Base-by-base conservation (phyloP, 805 yeast species). In the Metschnikowia similis region DNA sequence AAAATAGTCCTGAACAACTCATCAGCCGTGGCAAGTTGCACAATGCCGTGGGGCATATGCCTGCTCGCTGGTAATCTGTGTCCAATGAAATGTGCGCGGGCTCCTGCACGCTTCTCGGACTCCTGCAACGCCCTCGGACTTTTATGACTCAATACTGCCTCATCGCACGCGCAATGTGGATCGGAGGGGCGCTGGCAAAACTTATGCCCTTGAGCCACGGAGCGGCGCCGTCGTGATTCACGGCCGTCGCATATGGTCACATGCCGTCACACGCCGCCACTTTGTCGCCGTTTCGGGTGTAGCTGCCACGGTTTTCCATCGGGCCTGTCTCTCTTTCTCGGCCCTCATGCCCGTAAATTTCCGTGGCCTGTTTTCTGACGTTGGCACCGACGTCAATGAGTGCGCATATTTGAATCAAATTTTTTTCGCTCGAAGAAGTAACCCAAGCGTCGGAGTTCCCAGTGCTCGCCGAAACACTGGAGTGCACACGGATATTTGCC, bases 391-490 rank as follows among this genome's bases (percentile, higher is more conserved):
- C 41, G 42, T 39, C 42, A 39, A 39, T 28, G 26, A 10, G n/a
- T 31, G n/a, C 45, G 45, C 45, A 32, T 41, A 37, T 32, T 32
- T 14, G 8, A 31, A 13, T 38, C 16, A 35, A 16, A 16, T 10
- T 42, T 35, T 43, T 43, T 34, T 43, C 35, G 46, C 46, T 43
- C 46, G 46, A 40, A 35, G 39, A 43, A 43, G 35, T 43, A 43
- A 29, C 39, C 46, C 46, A 40, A 43, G 46, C 46, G 46, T 43
- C 46, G 40, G 46, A 43, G 46, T 43, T 43, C 46, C 13, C 10
- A 28, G 32, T 16, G 28, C 39, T 34, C 46, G 38, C 46, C 46
- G 46, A 43, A 35, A 30, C 35, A 39, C 40, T 35, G 46, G 46
- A 35, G 31, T 26, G 39, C 39, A 28, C 46, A 14, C 39, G 16